Percentiles rank a stretch among this genome's conserved stretches.
Evolutionary conservation across 495 filamentous ascomycete species (phyloP).

Genomic region (Thozetella sp.): DNA sequence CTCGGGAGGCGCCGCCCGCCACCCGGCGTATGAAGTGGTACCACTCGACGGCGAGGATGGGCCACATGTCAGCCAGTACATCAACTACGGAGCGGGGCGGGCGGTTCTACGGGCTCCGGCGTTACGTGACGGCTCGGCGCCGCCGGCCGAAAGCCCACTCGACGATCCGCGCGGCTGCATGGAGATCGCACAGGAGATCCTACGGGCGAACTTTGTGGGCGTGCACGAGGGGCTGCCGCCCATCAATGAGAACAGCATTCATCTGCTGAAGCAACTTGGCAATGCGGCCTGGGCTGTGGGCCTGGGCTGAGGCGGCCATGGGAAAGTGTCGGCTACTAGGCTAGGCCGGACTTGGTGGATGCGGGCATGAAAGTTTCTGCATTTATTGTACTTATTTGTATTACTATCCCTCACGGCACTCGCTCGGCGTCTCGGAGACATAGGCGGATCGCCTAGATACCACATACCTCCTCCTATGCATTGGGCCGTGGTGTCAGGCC

Average conservation of each 20-base stretch:
- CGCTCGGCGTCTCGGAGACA: too few species aligned
- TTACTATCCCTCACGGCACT: too few species aligned
- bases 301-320: slow-evolving; percentile 11
- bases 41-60: slow-evolving; percentile 52
- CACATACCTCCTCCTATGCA: too few species aligned
- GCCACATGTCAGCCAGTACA: slow-evolving; percentile 43
- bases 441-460: too few species aligned
- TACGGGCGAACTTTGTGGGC: slow-evolving; percentile 60
- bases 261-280: slow-evolving; percentile 55
- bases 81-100: slow-evolving; percentile 43
- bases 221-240: slow-evolving; percentile 69
- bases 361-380: too few species aligned
- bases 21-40: slow-evolving; percentile 23
- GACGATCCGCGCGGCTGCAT: slow-evolving; percentile 48
- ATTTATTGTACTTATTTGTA: too few species aligned
- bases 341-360: too few species aligned
- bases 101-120: slow-evolving; percentile 38
- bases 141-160: slow-evolving; percentile 23
- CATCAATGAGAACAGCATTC: slow-evolving; percentile 64
- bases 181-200: slow-evolving; percentile 43
- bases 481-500: too few species aligned
- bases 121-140: neutral
- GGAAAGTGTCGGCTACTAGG: too few species aligned
- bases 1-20: slow-evolving; percentile 4
- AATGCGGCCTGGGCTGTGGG: slow-evolving; percentile 37